phyloP scores from a whole-genome alignment of 1,284 basidiomycete species.

The Marasmius tenuissimus region DNA sequence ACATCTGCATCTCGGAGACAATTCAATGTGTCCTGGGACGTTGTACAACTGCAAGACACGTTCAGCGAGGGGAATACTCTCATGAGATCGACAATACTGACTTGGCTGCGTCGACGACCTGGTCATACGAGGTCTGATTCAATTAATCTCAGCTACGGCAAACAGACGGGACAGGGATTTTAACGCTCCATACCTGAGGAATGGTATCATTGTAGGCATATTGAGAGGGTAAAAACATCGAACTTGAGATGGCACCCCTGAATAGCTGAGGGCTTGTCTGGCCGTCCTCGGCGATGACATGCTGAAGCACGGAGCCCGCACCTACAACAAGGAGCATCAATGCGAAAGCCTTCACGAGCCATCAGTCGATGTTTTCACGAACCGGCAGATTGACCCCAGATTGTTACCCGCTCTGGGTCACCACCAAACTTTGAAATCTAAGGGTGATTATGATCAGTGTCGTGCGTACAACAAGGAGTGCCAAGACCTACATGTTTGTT shows the following conservation, averaged over 20 bases:
- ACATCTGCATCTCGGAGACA: constrained; percentile 23
- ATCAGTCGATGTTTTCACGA: not conserved
- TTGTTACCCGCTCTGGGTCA: constrained; percentile 29
- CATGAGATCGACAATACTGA: constrained; percentile 8
- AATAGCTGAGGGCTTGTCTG: constrained; percentile 42
- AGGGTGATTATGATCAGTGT: not conserved
- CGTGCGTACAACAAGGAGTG: not conserved
- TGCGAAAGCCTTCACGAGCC: not conserved
- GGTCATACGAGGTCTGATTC: constrained; percentile 21
- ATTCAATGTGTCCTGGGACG: constrained; percentile 18
- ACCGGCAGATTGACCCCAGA: constrained; percentile 34
- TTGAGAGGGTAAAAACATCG: constrained; percentile 43
- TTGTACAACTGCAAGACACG: constrained; percentile 23
- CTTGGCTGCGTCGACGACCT: constrained; percentile 20
- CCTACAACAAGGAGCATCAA: not conserved
- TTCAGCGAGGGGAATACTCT: not conserved
- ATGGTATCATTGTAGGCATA: constrained; percentile 43
- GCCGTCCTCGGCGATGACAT: constrained; percentile 29
- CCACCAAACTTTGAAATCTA: constrained; percentile 29
- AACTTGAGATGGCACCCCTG: constrained; percentile 43
- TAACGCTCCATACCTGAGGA: constrained; percentile 33
- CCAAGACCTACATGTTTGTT: constrained; percentile 25
- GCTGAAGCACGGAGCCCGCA: constrained; percentile 18
- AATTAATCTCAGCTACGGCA: too few relatives aligned
- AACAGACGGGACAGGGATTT: not conserved